Base-by-base conservation (phyloP, 192 early-diverging fungal genomes). In the Entomortierella lignicola region DNA sequence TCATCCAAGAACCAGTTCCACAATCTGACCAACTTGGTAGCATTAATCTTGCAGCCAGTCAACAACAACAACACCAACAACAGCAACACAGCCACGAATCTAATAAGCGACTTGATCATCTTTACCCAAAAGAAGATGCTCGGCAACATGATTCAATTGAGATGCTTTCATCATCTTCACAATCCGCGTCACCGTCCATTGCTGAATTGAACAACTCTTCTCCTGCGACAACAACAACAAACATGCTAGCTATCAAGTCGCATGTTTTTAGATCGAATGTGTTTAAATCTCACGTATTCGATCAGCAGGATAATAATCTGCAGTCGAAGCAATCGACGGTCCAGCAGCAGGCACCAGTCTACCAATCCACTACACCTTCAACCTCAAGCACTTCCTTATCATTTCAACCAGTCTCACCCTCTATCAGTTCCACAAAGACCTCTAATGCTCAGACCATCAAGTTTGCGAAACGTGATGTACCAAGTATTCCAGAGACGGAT, bases 221-320 rank as follows among this genome's bases (percentile, higher is more conserved):
- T 25, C 70, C 75, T 2, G 75, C 75, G 13, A 61, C 67, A 0
- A 70, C 66, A 18, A 70, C 58, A n/a, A 66, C 75, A 12, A 70
- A 55, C 57, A 8, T 57, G 41, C 63, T 66, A 26, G 68, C 34
- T 7, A 70, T 79, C 32, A 79, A 64, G 31, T 66, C 66, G 0
- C 39, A 47, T n/a, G 52, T 67, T 25, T 61, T 57, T 54, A 62
- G 43, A 8, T 52, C 59, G 13, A 21, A 59, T 30, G 23, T 39
- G 8, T 41, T 68, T n/a, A n/a, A 13, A 13, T 52, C 37, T 18
- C 41, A 55, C 20, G 39, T 27, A 12, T 32, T 63, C 27, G 34
- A 34, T 21, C 74, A 42, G 30, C 54, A 60, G 26, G 54, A 63
- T 7, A 60, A 69, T 17, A 66, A 70, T 37, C 64, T 57, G 21